Conservation (phyloP, 164 flowering plant species). For the Chloranthus sessilifolius region DNA sequence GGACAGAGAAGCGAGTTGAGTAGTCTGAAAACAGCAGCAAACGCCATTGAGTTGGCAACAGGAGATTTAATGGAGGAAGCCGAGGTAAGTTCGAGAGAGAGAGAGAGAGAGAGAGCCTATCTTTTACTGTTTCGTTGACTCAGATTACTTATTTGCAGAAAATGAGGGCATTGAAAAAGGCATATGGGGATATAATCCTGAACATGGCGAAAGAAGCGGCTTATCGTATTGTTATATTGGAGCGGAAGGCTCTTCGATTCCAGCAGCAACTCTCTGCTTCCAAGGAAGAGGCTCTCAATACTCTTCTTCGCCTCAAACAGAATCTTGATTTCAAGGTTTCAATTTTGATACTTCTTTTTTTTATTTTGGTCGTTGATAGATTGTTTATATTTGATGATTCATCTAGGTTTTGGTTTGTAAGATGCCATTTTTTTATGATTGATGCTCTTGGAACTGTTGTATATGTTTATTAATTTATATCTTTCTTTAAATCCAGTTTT, state of each 20-base stretch:
- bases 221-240: slow-evolving; percentile 61
- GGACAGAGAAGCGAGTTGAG: slow-evolving; percentile 32
- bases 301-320: slow-evolving; percentile 60
- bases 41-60: not conserved
- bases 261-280: slow-evolving; percentile 46
- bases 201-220: slow-evolving; percentile 87
- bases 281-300: slow-evolving; percentile 63
- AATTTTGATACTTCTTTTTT: no score
- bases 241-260: slow-evolving; percentile 50
- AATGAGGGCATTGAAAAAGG: slow-evolving; percentile 57
- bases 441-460: no score
- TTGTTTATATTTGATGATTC: no score
- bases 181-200: slow-evolving; percentile 75
- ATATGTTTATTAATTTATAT: no score
- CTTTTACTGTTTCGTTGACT: no score
- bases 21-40: not conserved
- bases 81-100: no score
- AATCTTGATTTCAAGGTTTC: slow-evolving; percentile 67
- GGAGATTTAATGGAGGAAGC: slow-evolving; percentile 1
- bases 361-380: no score
- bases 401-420: no score
- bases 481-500: no score
- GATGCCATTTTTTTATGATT: no score
- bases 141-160: no score
- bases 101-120: no score